Evolutionary conservation across 768 basidiomycete species (phyloP).

Genomic region (Leccinum sublutescens): DNA sequence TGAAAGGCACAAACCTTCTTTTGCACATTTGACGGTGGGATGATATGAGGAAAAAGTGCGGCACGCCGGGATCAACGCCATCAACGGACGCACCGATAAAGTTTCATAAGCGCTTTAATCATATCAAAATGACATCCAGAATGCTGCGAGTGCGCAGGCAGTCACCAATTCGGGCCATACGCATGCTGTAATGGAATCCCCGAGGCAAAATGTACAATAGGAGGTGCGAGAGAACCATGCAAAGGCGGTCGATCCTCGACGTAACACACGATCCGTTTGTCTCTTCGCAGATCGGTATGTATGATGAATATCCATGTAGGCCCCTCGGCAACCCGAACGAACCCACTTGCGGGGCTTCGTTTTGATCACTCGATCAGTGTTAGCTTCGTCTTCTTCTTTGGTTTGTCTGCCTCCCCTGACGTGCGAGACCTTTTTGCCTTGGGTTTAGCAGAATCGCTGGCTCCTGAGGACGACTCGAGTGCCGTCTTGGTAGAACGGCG

Average conservation of each 20-base stretch:
- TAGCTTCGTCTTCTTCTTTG: conserved; percentile 28
- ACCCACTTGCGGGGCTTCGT: conserved; percentile 12
- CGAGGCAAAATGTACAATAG: conserved; percentile 11
- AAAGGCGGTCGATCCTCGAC: conserved; percentile 23
- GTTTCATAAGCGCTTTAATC: conserved; percentile 30
- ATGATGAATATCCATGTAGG: conserved; percentile 6
- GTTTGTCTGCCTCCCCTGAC: conserved; percentile 14
- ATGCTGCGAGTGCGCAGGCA: conserved; percentile 15
- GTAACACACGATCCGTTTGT: conserved; percentile 9
- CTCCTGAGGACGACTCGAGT: conserved; percentile 6
- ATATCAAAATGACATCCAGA: conserved; percentile 23
- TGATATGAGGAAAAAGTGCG: conserved; percentile 9
- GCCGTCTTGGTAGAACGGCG: conserved; percentile 7
- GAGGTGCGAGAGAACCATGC: conserved; percentile 5
- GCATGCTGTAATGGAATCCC: conserved; percentile 25
- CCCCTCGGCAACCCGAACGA: conserved; percentile 22
- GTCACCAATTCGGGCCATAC: conserved; percentile 10
- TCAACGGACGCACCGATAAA: conserved; percentile 23
- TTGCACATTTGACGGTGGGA: conserved; percentile 22
- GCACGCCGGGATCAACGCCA: conserved; percentile 28
- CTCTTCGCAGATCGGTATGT: conserved; percentile 18
- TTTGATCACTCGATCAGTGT: conserved; percentile 24
- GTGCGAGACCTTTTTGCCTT: conserved; percentile 26
- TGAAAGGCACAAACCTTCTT: conserved; percentile 22
- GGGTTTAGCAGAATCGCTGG: conserved; percentile 5